Evolutionary conservation across 768 basidiomycete species (phyloP).

Genomic region (Lactifluus hygrophoroides): DNA sequence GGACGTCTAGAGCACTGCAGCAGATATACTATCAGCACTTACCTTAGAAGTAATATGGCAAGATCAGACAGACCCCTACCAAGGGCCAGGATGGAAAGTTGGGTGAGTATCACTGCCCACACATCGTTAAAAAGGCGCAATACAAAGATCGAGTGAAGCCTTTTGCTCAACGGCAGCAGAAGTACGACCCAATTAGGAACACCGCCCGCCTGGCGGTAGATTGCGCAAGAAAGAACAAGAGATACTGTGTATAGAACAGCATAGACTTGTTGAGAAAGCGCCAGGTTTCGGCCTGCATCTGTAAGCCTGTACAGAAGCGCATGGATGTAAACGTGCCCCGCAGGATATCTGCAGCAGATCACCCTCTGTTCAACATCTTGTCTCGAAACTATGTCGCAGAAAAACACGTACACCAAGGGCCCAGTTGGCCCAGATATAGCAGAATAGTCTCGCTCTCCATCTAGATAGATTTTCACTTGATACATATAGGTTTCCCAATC

Average conservation of each 20-base stretch:
- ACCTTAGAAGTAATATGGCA: conserved; percentile 71
- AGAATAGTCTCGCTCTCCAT: conserved; percentile 78
- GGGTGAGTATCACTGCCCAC: conserved; percentile 63
- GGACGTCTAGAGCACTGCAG: conserved; percentile 12
- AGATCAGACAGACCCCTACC: conserved; percentile 50
- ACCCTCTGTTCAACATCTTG: background rate
- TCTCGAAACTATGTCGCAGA: background rate
- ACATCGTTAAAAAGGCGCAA: conserved; percentile 94
- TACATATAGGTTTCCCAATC: conserved; percentile 97
- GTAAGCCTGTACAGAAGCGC: conserved; percentile 58
- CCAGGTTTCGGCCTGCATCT: conserved; percentile 48
- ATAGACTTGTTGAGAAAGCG: conserved; percentile 71
- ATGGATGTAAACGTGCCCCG: conserved; percentile 85
- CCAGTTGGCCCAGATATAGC: conserved; percentile 85
- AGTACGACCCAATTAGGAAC: conserved; percentile 67
- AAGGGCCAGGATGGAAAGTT: conserved; percentile 60
- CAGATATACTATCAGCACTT: conserved; percentile 20
- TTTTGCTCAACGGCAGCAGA: conserved; percentile 78
- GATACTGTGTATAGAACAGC: conserved; percentile 62
- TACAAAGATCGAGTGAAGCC: conserved; percentile 88
- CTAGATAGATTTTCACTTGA: conserved; percentile 69
- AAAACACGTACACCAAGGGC: conserved; percentile 66
- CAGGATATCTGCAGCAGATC: conserved; percentile 67
- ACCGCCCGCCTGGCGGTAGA: conserved; percentile 55
- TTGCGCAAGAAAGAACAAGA: conserved; percentile 52